Base-by-base conservation (phyloP, 345 rosid genomes). In the Salix exigua region DNA sequence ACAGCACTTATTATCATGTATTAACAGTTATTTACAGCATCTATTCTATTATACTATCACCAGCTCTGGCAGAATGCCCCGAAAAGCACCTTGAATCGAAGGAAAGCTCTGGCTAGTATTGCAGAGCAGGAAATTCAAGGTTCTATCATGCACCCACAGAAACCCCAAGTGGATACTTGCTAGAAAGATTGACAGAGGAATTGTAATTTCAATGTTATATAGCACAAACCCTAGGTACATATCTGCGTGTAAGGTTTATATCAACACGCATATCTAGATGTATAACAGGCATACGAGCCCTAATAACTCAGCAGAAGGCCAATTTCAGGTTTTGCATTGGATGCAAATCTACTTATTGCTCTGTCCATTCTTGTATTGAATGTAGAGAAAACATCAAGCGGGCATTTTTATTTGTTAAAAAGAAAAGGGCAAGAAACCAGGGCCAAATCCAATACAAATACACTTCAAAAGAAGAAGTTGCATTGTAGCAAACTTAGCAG, bases 11-110 rank as follows among this genome's bases (percentile, higher is more conserved):
- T 33, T 33, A 33, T 33, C 6, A 33, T 33, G 35, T 33, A 5
- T 33, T 33, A 5, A 5, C 6, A 33, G 35, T 33, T 33, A 33
- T 33, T 5, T 33, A 33, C 35, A 33, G 35, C 35, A 33, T 33
- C 4, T 33, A 33, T 33, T 33, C 35, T 33, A 33, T 33, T 33
- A 33, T 33, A 33, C 35, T 4, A 33, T 33, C 35, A 33, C 35
- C 35, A 33, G 6, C 35, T 33, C 44, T 2, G 44, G 44, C 44
- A 40, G 44, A 40, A 40, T 40, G 9, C 44, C 2, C 44, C 44
- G 44, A 0, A 40, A 40, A 40, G 97, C 38, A 95, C 97, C 44
- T 35, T 71, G 13, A 85, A 77, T 48, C 77, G 97, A 26, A 77
- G 81, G 65, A 85, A 81, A 75, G 87, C 97, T 12, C 84, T 92